Evolutionary conservation across 331 rosid genomes (phyloP), one percentile per base, ranked within the genome.

Genomic region (Stylosanthes scabra): DNA sequence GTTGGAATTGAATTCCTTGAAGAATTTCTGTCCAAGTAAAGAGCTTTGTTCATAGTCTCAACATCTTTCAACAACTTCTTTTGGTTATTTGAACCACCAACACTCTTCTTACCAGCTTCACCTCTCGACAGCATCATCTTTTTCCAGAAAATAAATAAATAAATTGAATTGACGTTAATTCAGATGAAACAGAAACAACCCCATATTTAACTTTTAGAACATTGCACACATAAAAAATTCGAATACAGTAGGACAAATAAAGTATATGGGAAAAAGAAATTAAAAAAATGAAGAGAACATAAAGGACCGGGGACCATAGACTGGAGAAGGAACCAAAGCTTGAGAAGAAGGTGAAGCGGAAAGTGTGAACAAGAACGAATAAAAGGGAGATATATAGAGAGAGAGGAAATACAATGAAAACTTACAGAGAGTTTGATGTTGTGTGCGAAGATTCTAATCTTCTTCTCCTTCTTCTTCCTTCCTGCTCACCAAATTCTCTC

Each of bases 1-100:
- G 37, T 45, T 59, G 88, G 41, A 46, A 66, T 54, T 65, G 80
- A 76, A 77, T 77, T 88, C 80, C 79, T 84, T 7, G 87, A 70
- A 15, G 80, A 67, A 9, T 67, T 79, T 82, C 74, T 87, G 2
- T 88, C 97, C 72, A 77, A 51, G 51, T 87, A 87, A 60, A 95
- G 61, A 50, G 96, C 96, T 72, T 90, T 95, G 74, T 87, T 90
- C 45, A 95, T 84, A 77, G 91, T 81, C 68, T 88, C 99, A 69
- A 95, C 87, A 85, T 95, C 99, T 78, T 83, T 86, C 66, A 92
- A 82, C 89, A 94, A 79, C 83, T 78, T 90, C 83, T 74, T 90
- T 74, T 79, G 81, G 65, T 67, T 80, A 13, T 88, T 63, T 20
- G 97, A 85, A 76, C 83, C 85, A 40, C 83, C 88, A 13, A 81